Evolutionary conservation across 495 filamentous ascomycete genomes (phyloP).

Genomic region (Rhizodiscina lignyota): DNA sequence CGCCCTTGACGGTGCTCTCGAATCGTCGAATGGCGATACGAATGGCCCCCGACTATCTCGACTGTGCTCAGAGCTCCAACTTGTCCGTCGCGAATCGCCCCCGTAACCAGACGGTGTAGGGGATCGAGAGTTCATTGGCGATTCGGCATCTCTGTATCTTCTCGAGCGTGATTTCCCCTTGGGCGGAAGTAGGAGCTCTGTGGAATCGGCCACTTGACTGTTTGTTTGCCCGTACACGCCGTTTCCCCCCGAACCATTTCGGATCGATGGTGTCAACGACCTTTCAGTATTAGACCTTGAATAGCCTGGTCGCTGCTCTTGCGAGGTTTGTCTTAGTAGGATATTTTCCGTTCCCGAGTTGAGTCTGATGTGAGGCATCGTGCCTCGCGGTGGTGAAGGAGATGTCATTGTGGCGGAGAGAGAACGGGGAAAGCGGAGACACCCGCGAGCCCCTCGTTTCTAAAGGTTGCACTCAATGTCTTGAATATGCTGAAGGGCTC

Average conservation of each 20-base stretch:
- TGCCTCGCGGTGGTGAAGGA: slow-evolving; percentile 16
- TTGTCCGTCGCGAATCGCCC: slow-evolving; percentile 41
- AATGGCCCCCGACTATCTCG: slow-evolving; percentile 37
- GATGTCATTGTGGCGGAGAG: slow-evolving; percentile 2
- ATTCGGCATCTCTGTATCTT: slow-evolving; percentile 29
- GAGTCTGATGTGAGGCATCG: slow-evolving; percentile 38
- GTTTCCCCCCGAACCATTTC: slow-evolving; percentile 1
- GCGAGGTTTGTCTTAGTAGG: slow-evolving; percentile 21
- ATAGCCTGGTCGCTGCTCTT: slow-evolving; percentile 17
- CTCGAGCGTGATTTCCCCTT: slow-evolving; percentile 18
- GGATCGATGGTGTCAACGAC: slow-evolving; percentile 10
- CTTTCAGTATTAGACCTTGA: background rate
- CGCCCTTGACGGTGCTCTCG: slow-evolving; percentile 40
- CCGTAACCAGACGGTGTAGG: slow-evolving; percentile 24
- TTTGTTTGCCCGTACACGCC: slow-evolving; percentile 22
- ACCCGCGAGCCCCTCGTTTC: too few species aligned
- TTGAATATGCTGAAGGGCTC: slow-evolving; percentile 1
- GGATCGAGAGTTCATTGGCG: slow-evolving; percentile 24
- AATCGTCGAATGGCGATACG: slow-evolving; percentile 38
- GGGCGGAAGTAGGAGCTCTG: slow-evolving; percentile 45
- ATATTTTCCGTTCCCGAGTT: slow-evolving; percentile 41
- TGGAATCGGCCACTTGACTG: slow-evolving; percentile 28
- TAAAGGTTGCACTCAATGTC: too few species aligned
- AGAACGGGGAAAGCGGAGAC: background rate
- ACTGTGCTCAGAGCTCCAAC: slow-evolving; percentile 43